These are phyloP conservation scores for Sugiyamaella valdiviana DNA, from an alignment of 805 yeast genomes.

Conservation along the genomic window DNA sequence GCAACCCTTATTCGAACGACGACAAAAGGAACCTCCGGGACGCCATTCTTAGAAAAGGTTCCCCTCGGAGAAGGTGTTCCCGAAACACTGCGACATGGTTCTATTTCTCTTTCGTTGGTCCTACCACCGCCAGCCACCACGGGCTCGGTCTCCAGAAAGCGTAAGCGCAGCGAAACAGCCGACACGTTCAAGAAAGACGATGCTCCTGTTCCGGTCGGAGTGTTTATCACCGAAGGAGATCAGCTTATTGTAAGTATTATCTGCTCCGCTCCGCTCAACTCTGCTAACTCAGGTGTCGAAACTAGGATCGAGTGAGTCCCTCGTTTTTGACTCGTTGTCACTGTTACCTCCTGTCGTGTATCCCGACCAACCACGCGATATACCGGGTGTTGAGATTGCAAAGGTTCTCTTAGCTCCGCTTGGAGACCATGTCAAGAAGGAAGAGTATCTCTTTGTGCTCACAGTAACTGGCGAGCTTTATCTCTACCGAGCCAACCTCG, in stretches of 20 bases:
- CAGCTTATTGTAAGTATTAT: not conserved
- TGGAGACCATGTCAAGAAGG: slow-evolving; percentile 51
- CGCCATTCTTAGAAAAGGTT: slow-evolving; percentile 4
- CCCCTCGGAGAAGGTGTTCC: slow-evolving; percentile 4
- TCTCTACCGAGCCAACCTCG: slow-evolving; percentile 54
- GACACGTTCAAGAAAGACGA: not conserved
- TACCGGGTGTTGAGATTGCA: slow-evolving; percentile 1
- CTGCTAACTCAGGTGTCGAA: not conserved
- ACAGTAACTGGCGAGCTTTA: slow-evolving; percentile 79
- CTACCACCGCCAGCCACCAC: not conserved
- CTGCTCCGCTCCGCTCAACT: not conserved
- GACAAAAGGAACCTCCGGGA: slow-evolving; percentile 2
- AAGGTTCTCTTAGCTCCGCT: slow-evolving; percentile 53
- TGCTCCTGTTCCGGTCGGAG: not conserved
- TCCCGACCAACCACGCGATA: not conserved
- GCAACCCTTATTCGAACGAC: slow-evolving; percentile 4
- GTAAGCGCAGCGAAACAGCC: not conserved
- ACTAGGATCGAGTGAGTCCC: not conserved
- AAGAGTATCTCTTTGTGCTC: slow-evolving; percentile 61
- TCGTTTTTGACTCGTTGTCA: not conserved
- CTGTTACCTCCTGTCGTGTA: not conserved
- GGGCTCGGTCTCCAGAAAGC: not conserved
- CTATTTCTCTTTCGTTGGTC: slow-evolving; percentile 1
- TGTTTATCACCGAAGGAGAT: slow-evolving; percentile 3
- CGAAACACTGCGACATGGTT: not conserved